Base-by-base conservation (phyloP, 495 filamentous ascomycete genomes). In the Talaromyces wortmannii region DNA sequence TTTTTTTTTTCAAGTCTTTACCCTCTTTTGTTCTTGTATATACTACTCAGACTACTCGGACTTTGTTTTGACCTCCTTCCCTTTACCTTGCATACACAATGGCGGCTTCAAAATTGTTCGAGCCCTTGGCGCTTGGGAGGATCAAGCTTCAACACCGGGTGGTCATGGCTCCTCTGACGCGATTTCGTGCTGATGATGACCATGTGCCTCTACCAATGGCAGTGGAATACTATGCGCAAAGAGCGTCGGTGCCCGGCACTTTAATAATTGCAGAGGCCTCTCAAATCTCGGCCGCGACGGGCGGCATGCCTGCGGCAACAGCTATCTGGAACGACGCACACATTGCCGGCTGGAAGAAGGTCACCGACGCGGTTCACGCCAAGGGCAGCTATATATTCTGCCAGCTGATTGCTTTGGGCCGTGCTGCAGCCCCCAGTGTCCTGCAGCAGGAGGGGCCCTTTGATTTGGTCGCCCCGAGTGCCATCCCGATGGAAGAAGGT, bases 321-420 rank as follows among this genome's bases (percentile, higher is more conserved):
- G 85, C 84, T 3, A 85, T 91, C 66, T 89, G 70, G 57, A 81
- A 61, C 57, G 60, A 74, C 0, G 81, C 69, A 11, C 88, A 91
- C 57, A 80, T 84, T 57, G 67, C 62, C 5, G 78, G 72, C 0
- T 90, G 86, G 88, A 80, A 76, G 47, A 61, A 70, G 30, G 65
- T 90, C 32, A 86, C 83, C 7, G 79, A 82, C 50, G 81, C 77
- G 12, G 86, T 91, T 8, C 88, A 91, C 71, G 71, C 71, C 31
- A 81, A 82, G 43, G 80, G 82, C 47, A 72, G 75, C 50, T 81
- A 73, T 60, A 89, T 91, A 59, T 86, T 73, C 67, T 52, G 74
- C 36, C 88, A 91, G 70, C 73, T 91, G 10, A 88, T 85, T 83
- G 78, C 79, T 0, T 65, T 86, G 6, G 88, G 88, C 13, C 80